Evolutionary conservation across 768 basidiomycete species (phyloP).

Genomic region (Lactarius deliciosus): DNA sequence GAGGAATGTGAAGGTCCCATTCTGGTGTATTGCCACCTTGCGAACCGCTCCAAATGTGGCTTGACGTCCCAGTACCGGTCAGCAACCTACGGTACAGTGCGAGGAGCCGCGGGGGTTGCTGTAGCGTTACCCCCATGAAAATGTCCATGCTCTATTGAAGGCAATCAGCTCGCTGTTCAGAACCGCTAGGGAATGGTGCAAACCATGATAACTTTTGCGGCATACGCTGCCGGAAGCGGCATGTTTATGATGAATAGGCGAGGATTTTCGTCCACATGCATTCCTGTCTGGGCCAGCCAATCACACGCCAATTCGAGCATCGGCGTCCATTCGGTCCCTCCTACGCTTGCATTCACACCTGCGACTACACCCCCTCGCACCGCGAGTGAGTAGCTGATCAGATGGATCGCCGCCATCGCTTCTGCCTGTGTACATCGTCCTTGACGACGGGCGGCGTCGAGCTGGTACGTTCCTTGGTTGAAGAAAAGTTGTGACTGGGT

Average conservation of each 20-base stretch:
- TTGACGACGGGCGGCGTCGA: constrained; percentile 28
- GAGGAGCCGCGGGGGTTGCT: constrained; percentile 64
- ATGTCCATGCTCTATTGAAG: constrained; percentile 74
- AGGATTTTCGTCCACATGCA: constrained; percentile 64
- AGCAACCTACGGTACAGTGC: constrained; percentile 66
- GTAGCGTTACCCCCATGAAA: constrained; percentile 61
- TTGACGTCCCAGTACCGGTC: constrained; percentile 40
- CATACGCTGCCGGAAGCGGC: constrained; percentile 52
- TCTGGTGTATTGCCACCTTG: constrained; percentile 35
- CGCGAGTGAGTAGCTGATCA: constrained; percentile 65
- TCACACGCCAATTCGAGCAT: constrained; percentile 71
- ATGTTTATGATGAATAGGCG: constrained; percentile 56
- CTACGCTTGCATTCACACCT: constrained; percentile 40
- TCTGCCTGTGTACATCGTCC: constrained; percentile 51
- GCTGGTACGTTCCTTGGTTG: constrained; percentile 26
- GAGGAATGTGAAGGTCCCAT: constrained; percentile 59
- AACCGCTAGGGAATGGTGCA: constrained; percentile 35
- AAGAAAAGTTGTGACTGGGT: constrained; percentile 27
- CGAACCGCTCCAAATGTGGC: constrained; percentile 46
- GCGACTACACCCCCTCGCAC: constrained; percentile 42
- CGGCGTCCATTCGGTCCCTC: constrained; percentile 65
- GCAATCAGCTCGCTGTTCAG: constrained; percentile 12
- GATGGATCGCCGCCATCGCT: constrained; percentile 75
- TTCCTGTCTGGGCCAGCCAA: constrained; percentile 69
- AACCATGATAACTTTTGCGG: constrained; percentile 73